Evolutionary conservation across 495 filamentous ascomycete genomes (phyloP).

Genomic region (Daldinia childiae): DNA sequence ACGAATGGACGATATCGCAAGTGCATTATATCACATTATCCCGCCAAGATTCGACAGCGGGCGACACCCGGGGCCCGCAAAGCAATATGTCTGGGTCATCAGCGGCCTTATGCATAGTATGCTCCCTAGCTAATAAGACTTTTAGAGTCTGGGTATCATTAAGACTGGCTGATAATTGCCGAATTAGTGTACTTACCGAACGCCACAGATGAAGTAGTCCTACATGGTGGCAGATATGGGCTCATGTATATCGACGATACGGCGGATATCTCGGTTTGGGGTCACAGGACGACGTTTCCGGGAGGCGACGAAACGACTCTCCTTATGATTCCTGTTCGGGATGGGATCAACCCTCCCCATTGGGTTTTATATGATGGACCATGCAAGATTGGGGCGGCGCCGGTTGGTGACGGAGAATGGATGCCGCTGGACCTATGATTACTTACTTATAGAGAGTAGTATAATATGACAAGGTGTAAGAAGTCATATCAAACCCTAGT

Average conservation of each 20-base stretch:
- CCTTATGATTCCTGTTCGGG: conserved; percentile 53
- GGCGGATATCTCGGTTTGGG: conserved; percentile 53
- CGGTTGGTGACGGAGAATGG: neutral
- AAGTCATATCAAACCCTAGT: neutral
- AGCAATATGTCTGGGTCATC: conserved; percentile 62
- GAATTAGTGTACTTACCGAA: conserved; percentile 58
- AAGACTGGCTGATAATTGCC: neutral
- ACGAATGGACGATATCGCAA: conserved; percentile 49
- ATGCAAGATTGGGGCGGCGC: neutral
- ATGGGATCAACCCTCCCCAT: conserved; percentile 53
- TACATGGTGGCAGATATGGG: conserved; percentile 59
- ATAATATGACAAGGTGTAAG: neutral
- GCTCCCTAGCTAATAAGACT: neutral
- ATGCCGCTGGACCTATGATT: neutral
- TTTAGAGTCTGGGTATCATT: neutral
- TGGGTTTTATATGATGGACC: conserved; percentile 46
- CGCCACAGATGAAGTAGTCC: conserved; percentile 51
- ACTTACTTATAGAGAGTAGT: neutral
- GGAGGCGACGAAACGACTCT: conserved; percentile 51
- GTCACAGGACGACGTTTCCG: conserved; percentile 60
- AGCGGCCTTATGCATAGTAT: conserved; percentile 46
- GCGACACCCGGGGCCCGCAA: conserved; percentile 59
- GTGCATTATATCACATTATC: conserved; percentile 53
- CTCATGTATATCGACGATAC: conserved; percentile 62
- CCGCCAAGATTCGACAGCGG: conserved; percentile 58